Evolutionary conservation across 176 grass and related monocot genomes (phyloP).

Genomic region (Cenchrus fungigraminus): DNA sequence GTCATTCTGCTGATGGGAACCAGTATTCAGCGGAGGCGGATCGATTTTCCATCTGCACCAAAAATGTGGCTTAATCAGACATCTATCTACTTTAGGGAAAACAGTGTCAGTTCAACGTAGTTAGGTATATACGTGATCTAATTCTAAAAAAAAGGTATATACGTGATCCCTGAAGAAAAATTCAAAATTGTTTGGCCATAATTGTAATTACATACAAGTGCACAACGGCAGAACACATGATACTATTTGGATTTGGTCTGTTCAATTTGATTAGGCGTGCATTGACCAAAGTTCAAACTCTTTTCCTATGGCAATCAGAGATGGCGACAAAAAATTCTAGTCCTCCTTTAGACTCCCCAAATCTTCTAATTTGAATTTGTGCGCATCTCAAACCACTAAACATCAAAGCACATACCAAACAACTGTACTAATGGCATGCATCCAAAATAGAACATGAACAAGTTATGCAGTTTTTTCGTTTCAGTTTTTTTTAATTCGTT

Average conservation of each 20-base stretch:
- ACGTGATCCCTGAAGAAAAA: not conserved
- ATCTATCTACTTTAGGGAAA: not conserved
- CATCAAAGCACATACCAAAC: not conserved
- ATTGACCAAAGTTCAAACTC: not conserved
- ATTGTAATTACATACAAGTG: too few relatives aligned
- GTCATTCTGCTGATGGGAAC: slow-evolving; percentile 32
- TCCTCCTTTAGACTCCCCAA: not conserved
- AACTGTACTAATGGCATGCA: not conserved
- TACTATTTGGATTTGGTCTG: not conserved
- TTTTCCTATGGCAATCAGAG: not conserved
- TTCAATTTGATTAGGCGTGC: not conserved
- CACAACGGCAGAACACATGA: too few relatives aligned
- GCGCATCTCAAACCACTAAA: not conserved
- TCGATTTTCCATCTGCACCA: slow-evolving; percentile 66
- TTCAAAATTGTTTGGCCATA: not conserved
- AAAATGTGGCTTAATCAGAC: not conserved
- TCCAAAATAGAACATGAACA: not conserved
- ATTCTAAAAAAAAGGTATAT: not conserved
- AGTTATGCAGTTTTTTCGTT: not conserved
- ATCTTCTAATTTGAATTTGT: not conserved
- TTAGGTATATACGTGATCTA: not conserved
- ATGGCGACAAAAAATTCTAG: not conserved
- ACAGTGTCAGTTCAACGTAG: not conserved
- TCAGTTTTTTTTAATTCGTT: too few relatives aligned
- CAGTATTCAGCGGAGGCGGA: slow-evolving; percentile 48